Conservation (phyloP, 1,284 basidiomycete species). For the Sanghuangporus weigelae region DNA sequence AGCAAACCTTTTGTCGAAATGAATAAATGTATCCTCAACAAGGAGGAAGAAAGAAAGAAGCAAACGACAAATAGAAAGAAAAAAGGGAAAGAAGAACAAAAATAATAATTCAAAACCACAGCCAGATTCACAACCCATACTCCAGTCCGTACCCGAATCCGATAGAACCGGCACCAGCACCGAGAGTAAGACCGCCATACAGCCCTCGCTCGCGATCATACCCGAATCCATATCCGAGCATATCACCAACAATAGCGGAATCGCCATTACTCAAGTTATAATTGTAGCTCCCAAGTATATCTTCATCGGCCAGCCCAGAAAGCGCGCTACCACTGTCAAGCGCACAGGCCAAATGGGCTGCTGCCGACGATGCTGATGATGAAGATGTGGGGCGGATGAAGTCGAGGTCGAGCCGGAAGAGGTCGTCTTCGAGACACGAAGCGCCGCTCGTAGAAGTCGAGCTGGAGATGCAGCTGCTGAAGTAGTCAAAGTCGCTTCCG, state of each 20-base stretch:
- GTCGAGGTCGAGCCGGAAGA: neutral
- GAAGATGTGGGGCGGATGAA: neutral
- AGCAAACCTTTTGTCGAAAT: neutral
- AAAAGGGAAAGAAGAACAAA: too few species aligned
- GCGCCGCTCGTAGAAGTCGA: neutral
- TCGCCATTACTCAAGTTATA: too few species aligned
- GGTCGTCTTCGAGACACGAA: neutral
- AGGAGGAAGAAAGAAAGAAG: neutral
- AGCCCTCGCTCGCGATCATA: neutral
- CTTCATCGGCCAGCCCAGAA: too few species aligned
- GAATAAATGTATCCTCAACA: neutral
- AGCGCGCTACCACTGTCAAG: neutral
- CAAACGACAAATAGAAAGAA: too few species aligned
- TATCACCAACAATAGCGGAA: neutral
- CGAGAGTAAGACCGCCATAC: neutral
- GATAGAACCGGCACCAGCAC: neutral
- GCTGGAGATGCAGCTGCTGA: neutral
- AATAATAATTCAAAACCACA: too few species aligned
- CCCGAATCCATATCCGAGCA: neutral
- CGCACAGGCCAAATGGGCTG: neutral
- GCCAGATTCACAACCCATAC: neutral
- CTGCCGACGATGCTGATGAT: neutral
- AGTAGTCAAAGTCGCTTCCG: neutral
- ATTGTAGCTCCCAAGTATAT: too few species aligned
- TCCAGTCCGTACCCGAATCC: neutral